Evolutionary conservation across 1,139 yeast species (phyloP), one percentile per base, ranked within the genome.

Genomic region (Tardiomyces blankii): DNA sequence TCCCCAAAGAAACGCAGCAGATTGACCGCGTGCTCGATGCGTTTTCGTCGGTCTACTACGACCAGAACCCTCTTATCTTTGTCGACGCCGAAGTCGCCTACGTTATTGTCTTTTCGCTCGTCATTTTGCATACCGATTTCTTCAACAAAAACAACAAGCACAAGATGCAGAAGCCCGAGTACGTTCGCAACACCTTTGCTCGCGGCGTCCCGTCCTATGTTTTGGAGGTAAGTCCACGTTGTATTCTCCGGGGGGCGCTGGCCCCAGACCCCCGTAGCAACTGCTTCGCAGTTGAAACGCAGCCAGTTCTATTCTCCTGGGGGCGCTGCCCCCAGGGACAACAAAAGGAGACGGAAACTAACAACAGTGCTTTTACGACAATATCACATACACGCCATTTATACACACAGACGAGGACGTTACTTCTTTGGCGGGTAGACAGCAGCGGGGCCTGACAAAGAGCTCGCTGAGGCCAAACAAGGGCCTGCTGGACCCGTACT

Each of bases 1-100:
- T 82, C 23, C 88, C 89, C 0, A 72, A 69, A 50, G 89, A 82
- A 57, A 68, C 85, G 0, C 88, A 81, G 57, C 87, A 82, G 56
- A 81, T 81, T 46, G 88, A 82, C 55, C 67, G 86, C 42, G 70
- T 79, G 2, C 61, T 82, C 42, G 74, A 73, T 45, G 70, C 72
- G 25, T 80, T 81, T 61, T 73, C 82, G 7, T 58, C 58, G 28
- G 67, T 73, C 18, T 81, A 70, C 56, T 63, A 67, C 46, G 60
- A 63, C 43, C 66, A 70, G 46, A 72, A 74, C 49, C 66, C 67
- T 0, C 56, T 55, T 4, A 48, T 69, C 3, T 72, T 66, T 40
- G 46, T 57, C 45, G 63, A 67, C 16, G 66, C 68, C 6, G 86
- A 80, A 48, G 71, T 67, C 16, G 70, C 80, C 2, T 78, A 79